These are phyloP conservation scores for Tuber magnatum DNA, from an alignment of 495 filamentous ascomycete genomes.

Conservation along the genomic window DNA sequence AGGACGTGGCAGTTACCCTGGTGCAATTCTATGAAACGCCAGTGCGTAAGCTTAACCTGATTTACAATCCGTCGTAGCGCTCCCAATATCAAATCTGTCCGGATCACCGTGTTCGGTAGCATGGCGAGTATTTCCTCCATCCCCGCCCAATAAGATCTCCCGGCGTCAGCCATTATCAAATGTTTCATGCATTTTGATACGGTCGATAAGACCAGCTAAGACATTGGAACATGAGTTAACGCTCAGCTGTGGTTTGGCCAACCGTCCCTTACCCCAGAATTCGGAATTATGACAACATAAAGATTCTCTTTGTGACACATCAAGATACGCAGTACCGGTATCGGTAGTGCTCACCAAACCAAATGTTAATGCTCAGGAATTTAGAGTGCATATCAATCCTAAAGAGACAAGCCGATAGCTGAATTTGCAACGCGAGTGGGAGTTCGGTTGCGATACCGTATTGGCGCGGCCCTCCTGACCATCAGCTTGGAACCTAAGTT, in stretches of 20 bases:
- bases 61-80: neutral
- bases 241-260: neutral
- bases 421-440: neutral
- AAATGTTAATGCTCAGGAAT: neutral
- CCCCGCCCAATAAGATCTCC: neutral
- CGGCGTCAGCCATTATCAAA: neutral
- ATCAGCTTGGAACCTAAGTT: neutral
- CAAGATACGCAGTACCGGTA: neutral
- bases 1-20: neutral
- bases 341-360: neutral
- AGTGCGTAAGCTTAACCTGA: neutral
- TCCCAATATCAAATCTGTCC: neutral
- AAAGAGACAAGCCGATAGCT: neutral
- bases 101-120: neutral
- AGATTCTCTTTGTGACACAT: neutral
- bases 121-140: neutral
- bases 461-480: neutral
- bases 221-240: neutral
- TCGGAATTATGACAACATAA: neutral
- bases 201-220: neutral
- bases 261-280: neutral
- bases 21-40: neutral
- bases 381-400: neutral
- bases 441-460: neutral
- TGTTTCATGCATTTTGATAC: neutral